Percentiles rank a stretch among this genome's conserved stretches.
Conservation (phyloP, 306 rosid species). For the Trifolium repens region DNA sequence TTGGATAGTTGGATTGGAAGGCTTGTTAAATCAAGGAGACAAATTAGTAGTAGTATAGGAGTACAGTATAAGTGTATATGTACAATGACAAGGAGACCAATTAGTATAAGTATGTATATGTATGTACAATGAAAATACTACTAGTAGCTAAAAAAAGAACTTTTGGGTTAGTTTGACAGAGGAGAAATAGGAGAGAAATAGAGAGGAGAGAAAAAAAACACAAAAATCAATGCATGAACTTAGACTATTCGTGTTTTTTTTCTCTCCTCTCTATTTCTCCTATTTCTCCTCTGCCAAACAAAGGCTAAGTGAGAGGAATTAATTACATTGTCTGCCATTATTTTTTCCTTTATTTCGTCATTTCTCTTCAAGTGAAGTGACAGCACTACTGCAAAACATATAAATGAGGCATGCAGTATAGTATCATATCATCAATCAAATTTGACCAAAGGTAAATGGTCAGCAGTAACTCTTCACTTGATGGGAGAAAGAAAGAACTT, state of each 20-base stretch:
- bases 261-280: too few relatives aligned
- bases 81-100: neutral
- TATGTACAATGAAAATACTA: too few relatives aligned
- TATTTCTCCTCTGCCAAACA: too few relatives aligned
- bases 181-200: too few relatives aligned
- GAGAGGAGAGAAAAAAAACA: too few relatives aligned
- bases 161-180: too few relatives aligned
- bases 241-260: too few relatives aligned
- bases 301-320: conserved; percentile 41
- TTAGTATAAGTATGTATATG: too few relatives aligned
- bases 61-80: neutral
- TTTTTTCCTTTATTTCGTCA: conserved; percentile 35
- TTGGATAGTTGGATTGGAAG: neutral
- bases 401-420: neutral
- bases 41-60: neutral
- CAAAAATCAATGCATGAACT: too few relatives aligned
- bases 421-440: conserved; percentile 46
- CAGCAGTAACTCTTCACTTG: conserved; percentile 48
- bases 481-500: neutral
- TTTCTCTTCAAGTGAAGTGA: conserved; percentile 58
- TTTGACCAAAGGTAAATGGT: conserved; percentile 55
- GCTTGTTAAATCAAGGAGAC: neutral
- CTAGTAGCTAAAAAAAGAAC: too few relatives aligned
- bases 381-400: conserved; percentile 52
- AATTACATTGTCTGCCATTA: conserved; percentile 59